Conservation (phyloP, 148 eudicot species). For the Diospyros lotus region DNA sequence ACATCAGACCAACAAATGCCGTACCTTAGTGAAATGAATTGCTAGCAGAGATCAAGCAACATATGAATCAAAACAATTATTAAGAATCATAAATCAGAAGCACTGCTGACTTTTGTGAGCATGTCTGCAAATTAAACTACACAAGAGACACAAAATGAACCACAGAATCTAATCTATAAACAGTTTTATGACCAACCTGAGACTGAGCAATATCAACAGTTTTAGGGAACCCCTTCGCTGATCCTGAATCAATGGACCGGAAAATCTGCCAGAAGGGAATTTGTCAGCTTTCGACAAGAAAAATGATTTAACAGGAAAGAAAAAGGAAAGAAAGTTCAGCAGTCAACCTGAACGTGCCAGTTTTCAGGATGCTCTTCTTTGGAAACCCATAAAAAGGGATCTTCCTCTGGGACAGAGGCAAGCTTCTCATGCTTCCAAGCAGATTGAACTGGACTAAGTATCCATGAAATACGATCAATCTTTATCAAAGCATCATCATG, state of each 20-base stretch:
- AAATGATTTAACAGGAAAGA: not conserved
- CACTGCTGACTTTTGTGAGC: conserved; percentile 10
- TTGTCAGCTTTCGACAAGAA: not conserved
- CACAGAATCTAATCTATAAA: not conserved
- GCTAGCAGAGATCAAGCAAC: not conserved
- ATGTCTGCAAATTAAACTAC: not conserved
- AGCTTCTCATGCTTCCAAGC: conserved; percentile 27
- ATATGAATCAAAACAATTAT: not conserved
- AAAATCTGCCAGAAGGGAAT: conserved; percentile 49
- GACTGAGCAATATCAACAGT: conserved; percentile 42
- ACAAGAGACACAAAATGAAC: not conserved
- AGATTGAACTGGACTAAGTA: conserved; percentile 62
- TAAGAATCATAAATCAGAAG: not conserved
- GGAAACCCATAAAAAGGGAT: conserved; percentile 60
- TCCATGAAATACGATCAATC: conserved; percentile 99
- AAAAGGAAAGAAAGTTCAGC: not conserved
- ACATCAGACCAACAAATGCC: not conserved
- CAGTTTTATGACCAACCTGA: conserved; percentile 42
- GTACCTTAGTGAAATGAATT: conserved; percentile 1
- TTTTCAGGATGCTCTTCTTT: conserved; percentile 63
- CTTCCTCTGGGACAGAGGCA: conserved; percentile 53
- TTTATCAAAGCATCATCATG: conserved; percentile 89
- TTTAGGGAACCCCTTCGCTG: conserved; percentile 81
- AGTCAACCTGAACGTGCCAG: conserved; percentile 90
- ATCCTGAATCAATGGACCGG: conserved; percentile 95